These are phyloP conservation scores for Pichia sp. DNA, from an alignment of 1,139 yeast species.

Conservation along the genomic window DNA sequence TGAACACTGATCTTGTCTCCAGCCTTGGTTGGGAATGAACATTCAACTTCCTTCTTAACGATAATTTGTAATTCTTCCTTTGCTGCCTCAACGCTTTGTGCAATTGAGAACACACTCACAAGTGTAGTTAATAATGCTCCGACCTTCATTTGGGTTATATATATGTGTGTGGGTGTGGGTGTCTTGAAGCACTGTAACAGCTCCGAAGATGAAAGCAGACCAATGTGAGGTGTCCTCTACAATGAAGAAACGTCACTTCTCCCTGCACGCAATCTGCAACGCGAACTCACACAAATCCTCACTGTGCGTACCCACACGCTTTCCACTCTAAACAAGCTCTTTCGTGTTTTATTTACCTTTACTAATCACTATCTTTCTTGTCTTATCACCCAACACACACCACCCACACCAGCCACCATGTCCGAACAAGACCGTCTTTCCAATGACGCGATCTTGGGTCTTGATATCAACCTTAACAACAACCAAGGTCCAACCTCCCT, in stretches of 20 bases:
- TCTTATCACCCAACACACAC: background rate
- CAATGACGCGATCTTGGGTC: slow-evolving; percentile 29
- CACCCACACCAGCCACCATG: slow-evolving; percentile 13
- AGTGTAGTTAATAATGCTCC: slow-evolving; percentile 3
- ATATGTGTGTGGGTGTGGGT: too few relatives aligned
- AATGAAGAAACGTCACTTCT: too few relatives aligned
- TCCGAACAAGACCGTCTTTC: slow-evolving; percentile 19
- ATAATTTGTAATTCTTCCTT: slow-evolving; percentile 5
- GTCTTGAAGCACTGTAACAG: too few relatives aligned
- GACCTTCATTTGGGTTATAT: slow-evolving; percentile 4
- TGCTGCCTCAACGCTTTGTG: slow-evolving; percentile 1
- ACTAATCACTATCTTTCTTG: too few relatives aligned
- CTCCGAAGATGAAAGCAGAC: too few relatives aligned
- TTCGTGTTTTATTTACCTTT: too few relatives aligned
- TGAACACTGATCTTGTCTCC: slow-evolving; percentile 75
- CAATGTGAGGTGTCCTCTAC: too few relatives aligned
- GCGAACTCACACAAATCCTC: too few relatives aligned
- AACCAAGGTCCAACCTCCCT: background rate
- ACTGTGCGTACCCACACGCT: too few relatives aligned
- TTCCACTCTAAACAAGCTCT: too few relatives aligned
- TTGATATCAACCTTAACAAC: slow-evolving; percentile 16
- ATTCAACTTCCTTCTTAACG: slow-evolving; percentile 36
- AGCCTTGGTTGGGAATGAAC: slow-evolving; percentile 51
- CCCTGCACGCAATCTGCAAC: too few relatives aligned
- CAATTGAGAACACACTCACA: slow-evolving; percentile 3